Base-by-base conservation (phyloP, 345 rosid genomes). In the Atalantia buxifolia region DNA sequence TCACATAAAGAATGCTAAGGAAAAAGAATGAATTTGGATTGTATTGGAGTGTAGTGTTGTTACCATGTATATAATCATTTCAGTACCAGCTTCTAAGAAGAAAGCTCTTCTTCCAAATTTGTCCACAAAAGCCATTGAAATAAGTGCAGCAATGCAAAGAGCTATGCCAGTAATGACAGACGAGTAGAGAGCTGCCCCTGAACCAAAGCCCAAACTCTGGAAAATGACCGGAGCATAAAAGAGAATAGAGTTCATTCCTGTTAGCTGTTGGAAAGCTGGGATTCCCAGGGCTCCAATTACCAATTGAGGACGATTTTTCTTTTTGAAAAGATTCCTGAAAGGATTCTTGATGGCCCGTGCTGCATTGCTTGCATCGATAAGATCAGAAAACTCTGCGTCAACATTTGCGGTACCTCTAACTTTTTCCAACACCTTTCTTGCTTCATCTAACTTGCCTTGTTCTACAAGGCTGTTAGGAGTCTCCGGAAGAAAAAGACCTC, bases 171-270 rank as follows among this genome's bases (percentile, higher is more conserved):
- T 94, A 8, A 92, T 75, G 25, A 87, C 72, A 21, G 97, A 86
- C 0, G 97, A 90, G 55, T 85, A 83, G 16, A 94, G 89, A 25
- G 98, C 76, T 13, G 98, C 90, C 0, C 80, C 87, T 0, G 94
- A 88, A 57, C 97, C 97, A 28, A 94, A 89, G 7, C 98, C 97
- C 71, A 94, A 78, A 78, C 91, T 94, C 77, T 94, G 98, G 71
- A 92, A 93, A 80, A 94, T 85, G 72, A 92, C 94, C 1, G 96
- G 97, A 69, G 96, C 96, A 72, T 94, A 94, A 81, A 92, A 94
- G 72, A 94, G 87, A 68, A 94, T 92, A 19, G 95, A 92, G 82
- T 92, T 92, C 89, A 88, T 94, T 28, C 94, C 97, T 0, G 97
- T 94, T 57, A 94, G 85, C 74, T 94, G 96, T 72, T 92, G 98